Base-by-base conservation (phyloP, 73 alveolate genomes). In the Uronychia setigera region DNA sequence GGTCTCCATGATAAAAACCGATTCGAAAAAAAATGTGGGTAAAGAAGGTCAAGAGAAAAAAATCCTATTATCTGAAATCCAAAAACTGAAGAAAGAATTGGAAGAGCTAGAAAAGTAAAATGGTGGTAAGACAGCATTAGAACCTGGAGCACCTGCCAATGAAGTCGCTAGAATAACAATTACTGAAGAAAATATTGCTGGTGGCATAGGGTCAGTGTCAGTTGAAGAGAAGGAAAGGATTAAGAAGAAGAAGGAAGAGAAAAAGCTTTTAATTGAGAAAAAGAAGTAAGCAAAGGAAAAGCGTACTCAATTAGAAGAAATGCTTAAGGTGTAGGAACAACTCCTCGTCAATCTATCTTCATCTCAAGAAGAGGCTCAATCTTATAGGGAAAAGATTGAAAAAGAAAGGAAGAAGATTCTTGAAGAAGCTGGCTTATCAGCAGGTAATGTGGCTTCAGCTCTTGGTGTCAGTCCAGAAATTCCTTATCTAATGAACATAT, bases 341-440 rank as follows among this genome's bases (percentile, higher is more conserved):
- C 30, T 31, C 29, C 75, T 78, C 19, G 27, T 30, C 29, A 59
- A 59, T 25, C 26, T 78, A 13, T 31, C 30, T 9, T 25, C 1
- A 76, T 76, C 28, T 9, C 59, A 26, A 28, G 30, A 76, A 1
- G 32, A 76, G 9, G 35, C 81, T 30, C 28, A 76, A 58, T 28
- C 25, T 28, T 76, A 28, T 34, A 81, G 31, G 60, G 81, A 58
- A 81, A 75, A 59, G 1, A 58, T 29, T 14, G 81, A 81, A 31
- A 78, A 78, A 35, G 35, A 78, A 31, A 78, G 84, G 33, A 31
- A 78, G 35, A 67, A 58, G 34, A 34, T 29, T 19, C 75, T 81
- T 1, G 81, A 5, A 0, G 81, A 81, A 28, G 81, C 59, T 32
- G 88, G 88, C 1, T 81, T 81, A 5, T 59, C 88, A 11, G n/a